Evolutionary conservation across 345 rosid species (phyloP), one percentile per base, ranked within the genome.

Genomic region (Arabidopsis suecica): DNA sequence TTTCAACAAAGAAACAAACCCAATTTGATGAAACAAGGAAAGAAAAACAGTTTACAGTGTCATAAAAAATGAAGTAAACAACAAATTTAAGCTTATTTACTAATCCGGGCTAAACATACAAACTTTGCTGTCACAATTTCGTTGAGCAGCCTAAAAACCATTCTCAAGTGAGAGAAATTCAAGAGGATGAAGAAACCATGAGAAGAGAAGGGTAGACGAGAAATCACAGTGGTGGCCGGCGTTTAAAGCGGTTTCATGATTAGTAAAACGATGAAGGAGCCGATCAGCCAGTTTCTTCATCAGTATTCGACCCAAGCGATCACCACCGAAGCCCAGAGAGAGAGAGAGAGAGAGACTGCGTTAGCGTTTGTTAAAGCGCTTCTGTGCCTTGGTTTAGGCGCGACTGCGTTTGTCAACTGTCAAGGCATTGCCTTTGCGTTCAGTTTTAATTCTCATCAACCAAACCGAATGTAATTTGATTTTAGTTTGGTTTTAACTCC

Each of bases 261-360:
- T 54, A 44, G 80, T 7, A 48, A 87, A 79, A 81, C 69, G 82
- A 65, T 68, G 67, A 13, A 77, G 45, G 62, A 88, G 57, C 36
- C 79, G 81, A 76, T 71, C 68, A 67, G 83, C 64, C 62, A 40
- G 73, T 65, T 47, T 81, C 71, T 71, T 82, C 94, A 89, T 89
- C 73, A 30, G 1, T 65, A 16, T 59, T 44, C 33, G 40, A 28
- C 57, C 51, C 74, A 54, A 64, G 45, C 67, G 68, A 77, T 77
- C 66, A 54, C 75, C 62, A 6, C 62, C 37, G 45, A 49, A 59
- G 13, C 23, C 2, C 3, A 2, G 30, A 28, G 30, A 28, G 30
- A 28, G 30, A 2, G 30, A 61, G 65, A 72, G 34, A 54, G 50
- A 66, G 51, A 57, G 68, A 7, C 10, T 32, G 9, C 14, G 45